Conservation (phyloP, 2,329 filamentous ascomycete genomes). For the Aspergillus oerlinghausenensis region DNA sequence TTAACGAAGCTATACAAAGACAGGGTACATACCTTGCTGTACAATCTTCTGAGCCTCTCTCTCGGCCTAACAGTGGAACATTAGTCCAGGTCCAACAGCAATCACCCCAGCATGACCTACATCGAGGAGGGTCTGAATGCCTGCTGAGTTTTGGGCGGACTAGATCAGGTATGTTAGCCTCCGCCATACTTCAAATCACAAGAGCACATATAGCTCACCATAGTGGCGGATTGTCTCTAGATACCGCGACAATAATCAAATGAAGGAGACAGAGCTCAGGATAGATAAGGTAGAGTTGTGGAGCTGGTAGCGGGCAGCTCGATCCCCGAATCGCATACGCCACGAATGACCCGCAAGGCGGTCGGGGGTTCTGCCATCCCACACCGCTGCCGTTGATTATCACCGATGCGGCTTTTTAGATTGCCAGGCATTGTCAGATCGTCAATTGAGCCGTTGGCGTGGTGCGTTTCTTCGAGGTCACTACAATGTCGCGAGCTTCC, state of each 20-base stretch:
- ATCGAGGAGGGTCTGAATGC: slow-evolving; percentile 98
- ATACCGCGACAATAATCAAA: slow-evolving; percentile 2
- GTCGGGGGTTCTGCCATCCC: slow-evolving; percentile 30
- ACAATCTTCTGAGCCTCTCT: slow-evolving; percentile 99
- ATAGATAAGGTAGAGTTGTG: slow-evolving; percentile 20
- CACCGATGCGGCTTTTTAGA: slow-evolving; percentile 11
- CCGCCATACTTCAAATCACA: slow-evolving; percentile 10
- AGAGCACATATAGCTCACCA: slow-evolving; percentile 21
- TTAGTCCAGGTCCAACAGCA: neutral
- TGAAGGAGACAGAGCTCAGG: slow-evolving; percentile 7
- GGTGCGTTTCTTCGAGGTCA: neutral
- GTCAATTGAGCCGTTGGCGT: neutral
- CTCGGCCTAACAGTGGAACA: slow-evolving; percentile 64
- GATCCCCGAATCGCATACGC: slow-evolving; percentile 19
- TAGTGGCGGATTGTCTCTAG: slow-evolving; percentile 1
- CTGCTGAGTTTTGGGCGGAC: slow-evolving; percentile 97
- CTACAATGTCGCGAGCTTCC: slow-evolving; percentile 80
- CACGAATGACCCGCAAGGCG: slow-evolving; percentile 31
- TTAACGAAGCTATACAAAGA: neutral
- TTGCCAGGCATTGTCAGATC: neutral
- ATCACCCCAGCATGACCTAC: slow-evolving; percentile 53
- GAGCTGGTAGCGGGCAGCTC: slow-evolving; percentile 24
- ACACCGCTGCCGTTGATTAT: slow-evolving; percentile 29
- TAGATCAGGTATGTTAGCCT: slow-evolving; percentile 37
- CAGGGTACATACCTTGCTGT: slow-evolving; percentile 68